phyloP scores from a whole-genome alignment of 2,329 filamentous ascomycete species.

The Lecanoromycetidae sp. region DNA sequence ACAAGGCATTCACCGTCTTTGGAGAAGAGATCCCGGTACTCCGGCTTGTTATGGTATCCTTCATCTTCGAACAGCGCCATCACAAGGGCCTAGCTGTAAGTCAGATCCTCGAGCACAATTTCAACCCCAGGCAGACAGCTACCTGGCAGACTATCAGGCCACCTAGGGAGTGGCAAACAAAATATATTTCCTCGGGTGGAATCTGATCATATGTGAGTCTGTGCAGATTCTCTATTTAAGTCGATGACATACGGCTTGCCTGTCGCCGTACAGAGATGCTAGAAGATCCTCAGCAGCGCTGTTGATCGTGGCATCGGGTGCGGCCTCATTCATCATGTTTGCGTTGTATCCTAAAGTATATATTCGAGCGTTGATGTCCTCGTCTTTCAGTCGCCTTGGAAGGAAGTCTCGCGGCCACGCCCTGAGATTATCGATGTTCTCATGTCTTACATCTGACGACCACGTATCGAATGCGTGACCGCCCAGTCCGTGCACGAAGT shows the following conservation, averaged over 20 bases:
- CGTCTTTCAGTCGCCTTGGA: background rate
- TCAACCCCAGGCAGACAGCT: background rate
- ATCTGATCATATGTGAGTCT: background rate
- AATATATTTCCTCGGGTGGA: constrained; percentile 3
- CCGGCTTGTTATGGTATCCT: background rate
- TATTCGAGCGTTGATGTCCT: constrained; percentile 3
- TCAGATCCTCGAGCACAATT: background rate
- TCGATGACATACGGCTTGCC: background rate
- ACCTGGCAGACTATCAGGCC: constrained; percentile 10
- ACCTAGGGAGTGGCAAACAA: constrained; percentile 10
- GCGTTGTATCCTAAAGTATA: constrained; percentile 9
- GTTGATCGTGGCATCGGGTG: constrained; percentile 1
- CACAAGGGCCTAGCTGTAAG: background rate
- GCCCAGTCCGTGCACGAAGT: constrained; percentile 1
- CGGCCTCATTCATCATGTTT: constrained; percentile 1
- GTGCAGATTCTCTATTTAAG: background rate
- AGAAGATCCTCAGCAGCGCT: constrained; percentile 8
- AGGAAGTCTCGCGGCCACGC: constrained; percentile 11
- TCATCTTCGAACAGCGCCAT: constrained; percentile 10
- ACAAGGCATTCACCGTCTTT: constrained; percentile 1
- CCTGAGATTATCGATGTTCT: constrained; percentile 1
- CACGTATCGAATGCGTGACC: constrained; percentile 7
- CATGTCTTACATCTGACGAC: background rate
- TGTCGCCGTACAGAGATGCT: background rate
- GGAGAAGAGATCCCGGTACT: constrained; percentile 1